Percentiles rank a stretch among this genome's conserved stretches.
Conservation (phyloP, 306 rosid species). For the Rosa multiflora region DNA sequence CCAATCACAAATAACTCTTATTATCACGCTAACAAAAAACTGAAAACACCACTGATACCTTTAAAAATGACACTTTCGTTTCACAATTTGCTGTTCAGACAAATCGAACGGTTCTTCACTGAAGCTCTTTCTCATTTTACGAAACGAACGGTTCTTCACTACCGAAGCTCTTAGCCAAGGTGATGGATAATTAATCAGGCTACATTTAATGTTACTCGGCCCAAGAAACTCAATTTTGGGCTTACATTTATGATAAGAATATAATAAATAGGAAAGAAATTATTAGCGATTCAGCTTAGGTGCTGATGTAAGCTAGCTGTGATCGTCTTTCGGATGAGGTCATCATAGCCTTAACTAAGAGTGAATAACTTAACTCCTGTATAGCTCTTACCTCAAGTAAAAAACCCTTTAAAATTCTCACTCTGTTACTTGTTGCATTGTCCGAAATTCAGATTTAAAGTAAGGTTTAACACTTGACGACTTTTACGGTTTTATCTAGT, state of each 20-base stretch:
- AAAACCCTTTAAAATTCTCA: not conserved
- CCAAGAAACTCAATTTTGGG: not conserved
- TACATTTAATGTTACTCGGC: not conserved
- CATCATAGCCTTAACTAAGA: not conserved
- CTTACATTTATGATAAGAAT: not conserved
- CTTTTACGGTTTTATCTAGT: too few species aligned
- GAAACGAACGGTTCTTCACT: not conserved
- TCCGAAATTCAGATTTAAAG: too few species aligned
- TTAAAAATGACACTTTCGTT: too few species aligned
- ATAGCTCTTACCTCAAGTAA: not conserved
- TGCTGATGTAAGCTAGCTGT: not conserved
- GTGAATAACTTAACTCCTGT: too few species aligned
- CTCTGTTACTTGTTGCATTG: not conserved
- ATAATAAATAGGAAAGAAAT: too few species aligned
- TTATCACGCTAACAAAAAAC: not conserved
- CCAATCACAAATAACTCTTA: too few species aligned
- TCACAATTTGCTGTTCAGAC: too few species aligned
- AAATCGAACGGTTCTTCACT: not conserved
- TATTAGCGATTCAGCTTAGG: not conserved
- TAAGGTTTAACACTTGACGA: too few species aligned
- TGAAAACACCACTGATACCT: not conserved
- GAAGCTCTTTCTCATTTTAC: not conserved
- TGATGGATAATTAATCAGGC: not conserved
- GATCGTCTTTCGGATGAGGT: not conserved
- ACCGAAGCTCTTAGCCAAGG: not conserved